A percentile compares a stretch with the other conserved stretches of the same genome.
These are phyloP conservation scores for Argentina anserina DNA, from an alignment of 306 rosid species.

Conservation along the genomic window DNA sequence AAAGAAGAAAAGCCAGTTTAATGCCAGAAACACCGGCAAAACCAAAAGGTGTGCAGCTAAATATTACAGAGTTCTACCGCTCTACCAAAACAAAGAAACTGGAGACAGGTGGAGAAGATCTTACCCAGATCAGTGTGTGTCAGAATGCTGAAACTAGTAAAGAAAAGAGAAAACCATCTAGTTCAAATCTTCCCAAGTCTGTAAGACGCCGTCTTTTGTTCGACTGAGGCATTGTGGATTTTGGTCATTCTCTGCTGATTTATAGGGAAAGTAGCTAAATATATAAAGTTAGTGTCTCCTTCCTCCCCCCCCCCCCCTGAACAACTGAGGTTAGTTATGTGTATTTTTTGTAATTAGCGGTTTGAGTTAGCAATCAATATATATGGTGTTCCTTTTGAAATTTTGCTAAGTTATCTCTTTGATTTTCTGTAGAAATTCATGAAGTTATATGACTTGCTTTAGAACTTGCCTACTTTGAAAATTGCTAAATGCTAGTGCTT, in stretches of 20 bases:
- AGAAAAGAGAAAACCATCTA: conserved; percentile 40
- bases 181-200: conserved; percentile 55
- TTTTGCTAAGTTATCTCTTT: neutral
- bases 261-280: neutral
- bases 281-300: neutral
- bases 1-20: conserved; percentile 42
- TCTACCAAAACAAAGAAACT: conserved; percentile 43
- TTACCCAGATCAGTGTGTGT: conserved; percentile 25
- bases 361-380: neutral
- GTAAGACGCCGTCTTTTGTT: conserved; percentile 86
- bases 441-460: neutral
- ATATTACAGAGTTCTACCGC: conserved; percentile 68
- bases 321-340: neutral
- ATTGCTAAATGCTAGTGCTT: neutral
- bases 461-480: neutral
- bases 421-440: neutral
- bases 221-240: conserved; percentile 31
- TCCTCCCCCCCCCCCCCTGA: neutral
- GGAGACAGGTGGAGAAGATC: conserved; percentile 35
- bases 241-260: neutral
- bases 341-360: conserved; percentile 3
- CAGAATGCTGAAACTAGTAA: conserved; percentile 32
- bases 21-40: conserved; percentile 38
- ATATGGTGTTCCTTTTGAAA: neutral
- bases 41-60: conserved; percentile 42